A percentile compares a stretch with the other conserved stretches of the same genome.
Conservation (phyloP, 1,139 yeast genomes). For the Hyphopichia buzzinii region DNA sequence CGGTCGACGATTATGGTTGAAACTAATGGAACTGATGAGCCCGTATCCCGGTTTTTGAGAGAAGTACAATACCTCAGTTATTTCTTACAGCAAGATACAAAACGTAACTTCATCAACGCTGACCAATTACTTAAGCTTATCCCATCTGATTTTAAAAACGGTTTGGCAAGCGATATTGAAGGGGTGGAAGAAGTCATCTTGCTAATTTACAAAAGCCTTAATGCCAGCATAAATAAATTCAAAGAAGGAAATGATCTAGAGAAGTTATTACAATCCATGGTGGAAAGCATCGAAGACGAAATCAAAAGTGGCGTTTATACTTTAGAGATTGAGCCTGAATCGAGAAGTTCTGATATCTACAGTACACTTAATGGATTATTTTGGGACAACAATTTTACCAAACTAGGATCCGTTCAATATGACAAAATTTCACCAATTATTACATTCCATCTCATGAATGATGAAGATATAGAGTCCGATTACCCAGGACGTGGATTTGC, state of each 20-base stretch:
- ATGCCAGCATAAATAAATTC: conserved; percentile 11
- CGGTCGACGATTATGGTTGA: conserved; percentile 7
- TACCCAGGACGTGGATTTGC: conserved; percentile 16
- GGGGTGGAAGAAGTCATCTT: conserved; percentile 33
- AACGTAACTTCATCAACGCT: conserved; percentile 24
- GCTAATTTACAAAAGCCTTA: conserved; percentile 20
- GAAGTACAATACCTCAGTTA: conserved; percentile 11
- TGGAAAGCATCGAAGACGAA: conserved; percentile 25
- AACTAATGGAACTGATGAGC: conserved; percentile 9
- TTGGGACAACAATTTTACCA: conserved; percentile 33
- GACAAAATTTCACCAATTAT: conserved; percentile 29
- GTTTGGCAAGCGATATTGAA: conserved; percentile 20
- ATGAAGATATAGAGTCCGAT: conserved; percentile 17
- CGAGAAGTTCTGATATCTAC: conserved; percentile 24
- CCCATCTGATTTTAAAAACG: conserved; percentile 22
- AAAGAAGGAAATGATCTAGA: conserved; percentile 9
- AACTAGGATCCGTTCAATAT: conserved; percentile 29
- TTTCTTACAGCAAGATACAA: conserved; percentile 9
- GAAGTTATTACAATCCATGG: conserved; percentile 20
- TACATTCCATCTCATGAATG: conserved; percentile 33
- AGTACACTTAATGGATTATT: conserved; percentile 35
- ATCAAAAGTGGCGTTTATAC: conserved; percentile 25
- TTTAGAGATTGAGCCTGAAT: conserved; percentile 36
- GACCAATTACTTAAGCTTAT: conserved; percentile 17
- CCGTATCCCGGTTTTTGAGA: conserved; percentile 3